These are phyloP conservation scores for Calocera cornea DNA, from an alignment of 768 basidiomycete genomes.

Conservation along the genomic window DNA sequence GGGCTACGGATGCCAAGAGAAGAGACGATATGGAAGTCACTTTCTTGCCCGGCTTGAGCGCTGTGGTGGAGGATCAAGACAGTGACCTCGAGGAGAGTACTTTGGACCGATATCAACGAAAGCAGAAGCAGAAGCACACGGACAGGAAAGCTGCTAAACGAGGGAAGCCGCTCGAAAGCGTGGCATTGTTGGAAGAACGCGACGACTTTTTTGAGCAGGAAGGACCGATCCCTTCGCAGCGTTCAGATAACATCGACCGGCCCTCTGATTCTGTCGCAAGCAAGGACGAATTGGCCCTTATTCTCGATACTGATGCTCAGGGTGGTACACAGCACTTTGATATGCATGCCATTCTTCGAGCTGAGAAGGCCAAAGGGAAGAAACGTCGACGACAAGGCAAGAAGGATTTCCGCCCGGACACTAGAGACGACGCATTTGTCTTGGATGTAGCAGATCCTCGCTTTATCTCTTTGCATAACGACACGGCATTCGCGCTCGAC, in stretches of 20 bases:
- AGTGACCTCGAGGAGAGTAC: conserved; percentile 63
- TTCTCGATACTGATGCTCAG: conserved; percentile 41
- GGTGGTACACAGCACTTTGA: conserved; percentile 68
- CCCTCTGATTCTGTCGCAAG: conserved; percentile 29
- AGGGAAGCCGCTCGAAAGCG: conserved; percentile 21
- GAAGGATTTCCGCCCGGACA: conserved; percentile 29
- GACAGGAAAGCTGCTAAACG: conserved; percentile 57
- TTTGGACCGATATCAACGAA: conserved; percentile 75
- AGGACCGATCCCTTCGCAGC: conserved; percentile 16
- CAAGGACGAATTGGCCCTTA: conserved; percentile 50
- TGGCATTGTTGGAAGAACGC: conserved; percentile 13
- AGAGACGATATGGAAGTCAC: conserved; percentile 85
- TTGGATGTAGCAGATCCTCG: conserved; percentile 79
- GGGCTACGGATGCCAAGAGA: conserved; percentile 73
- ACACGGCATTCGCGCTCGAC: conserved; percentile 88
- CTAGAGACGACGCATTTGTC: conserved; percentile 50
- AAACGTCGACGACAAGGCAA: conserved; percentile 32
- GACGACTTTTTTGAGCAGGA: conserved; percentile 72
- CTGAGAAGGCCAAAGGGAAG: conserved; percentile 52
- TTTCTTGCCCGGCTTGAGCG: conserved; percentile 72
- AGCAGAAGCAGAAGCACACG: conserved; percentile 78
- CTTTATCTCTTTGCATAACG: conserved; percentile 76
- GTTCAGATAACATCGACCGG: conserved; percentile 10
- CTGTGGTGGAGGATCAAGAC: conserved; percentile 21
- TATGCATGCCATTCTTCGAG: conserved; percentile 74